Percentiles rank a stretch among this genome's conserved stretches.
phyloP scores from a whole-genome alignment of 495 filamentous ascomycete genomes.

The Podospora fimiseda region DNA sequence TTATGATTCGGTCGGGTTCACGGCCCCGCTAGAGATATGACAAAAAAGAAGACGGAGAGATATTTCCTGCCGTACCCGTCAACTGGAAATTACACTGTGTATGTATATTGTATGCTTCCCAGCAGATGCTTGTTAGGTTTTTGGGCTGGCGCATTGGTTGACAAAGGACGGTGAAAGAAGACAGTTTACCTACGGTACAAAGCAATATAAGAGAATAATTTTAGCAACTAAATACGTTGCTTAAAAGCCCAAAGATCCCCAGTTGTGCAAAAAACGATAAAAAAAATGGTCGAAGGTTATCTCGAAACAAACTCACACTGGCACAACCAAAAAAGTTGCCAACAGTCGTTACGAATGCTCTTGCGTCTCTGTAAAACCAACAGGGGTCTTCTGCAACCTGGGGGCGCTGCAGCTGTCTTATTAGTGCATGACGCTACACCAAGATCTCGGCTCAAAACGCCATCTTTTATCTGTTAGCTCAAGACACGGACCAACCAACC shows the following conservation, averaged over 20 bases:
- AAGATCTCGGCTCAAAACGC: neutral
- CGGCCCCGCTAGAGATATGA: too few species aligned
- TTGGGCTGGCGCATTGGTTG: too few species aligned
- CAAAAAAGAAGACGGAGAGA: too few species aligned
- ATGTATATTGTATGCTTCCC: too few species aligned
- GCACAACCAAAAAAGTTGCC: neutral
- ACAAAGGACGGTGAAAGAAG: too few species aligned
- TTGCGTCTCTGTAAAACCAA: neutral
- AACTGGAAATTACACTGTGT: too few species aligned
- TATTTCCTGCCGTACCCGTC: too few species aligned
- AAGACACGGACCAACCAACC: neutral
- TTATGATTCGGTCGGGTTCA: neutral
- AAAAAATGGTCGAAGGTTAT: neutral
- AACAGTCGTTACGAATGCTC: constrained; percentile 5
- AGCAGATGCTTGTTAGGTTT: too few species aligned
- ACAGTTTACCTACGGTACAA: too few species aligned
- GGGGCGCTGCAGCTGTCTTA: constrained; percentile 2
- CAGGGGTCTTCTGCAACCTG: constrained; percentile 10
- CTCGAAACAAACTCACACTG: neutral
- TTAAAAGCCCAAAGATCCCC: neutral
- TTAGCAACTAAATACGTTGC: too few species aligned
- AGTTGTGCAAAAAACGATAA: neutral
- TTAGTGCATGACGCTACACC: constrained; percentile 7
- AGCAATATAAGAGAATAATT: too few species aligned
- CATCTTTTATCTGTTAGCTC: constrained; percentile 9